phyloP scores from a whole-genome alignment of 108 stramenopile species.

The Pseudonitzschia pungens region DNA sequence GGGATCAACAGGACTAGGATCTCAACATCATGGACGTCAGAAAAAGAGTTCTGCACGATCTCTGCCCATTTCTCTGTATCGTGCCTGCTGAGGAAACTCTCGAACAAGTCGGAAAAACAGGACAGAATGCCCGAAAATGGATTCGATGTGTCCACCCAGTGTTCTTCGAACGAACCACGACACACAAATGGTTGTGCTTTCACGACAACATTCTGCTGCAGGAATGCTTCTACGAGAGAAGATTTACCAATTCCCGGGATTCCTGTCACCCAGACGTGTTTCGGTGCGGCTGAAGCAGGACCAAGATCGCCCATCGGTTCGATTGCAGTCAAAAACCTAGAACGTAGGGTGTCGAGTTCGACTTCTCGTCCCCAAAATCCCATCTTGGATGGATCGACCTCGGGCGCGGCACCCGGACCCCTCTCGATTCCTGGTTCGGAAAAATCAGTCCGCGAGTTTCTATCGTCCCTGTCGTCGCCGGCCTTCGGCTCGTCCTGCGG shows the following conservation, averaged over 20 bases:
- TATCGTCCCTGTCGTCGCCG: background rate
- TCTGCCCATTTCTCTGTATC: slow-evolving; percentile 6
- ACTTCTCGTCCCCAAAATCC: slow-evolving; percentile 12
- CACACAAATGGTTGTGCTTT: slow-evolving; percentile 7
- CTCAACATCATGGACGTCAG: background rate
- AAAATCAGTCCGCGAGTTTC: background rate
- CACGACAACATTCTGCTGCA: background rate
- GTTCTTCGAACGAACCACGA: slow-evolving; percentile 1
- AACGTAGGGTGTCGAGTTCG: background rate
- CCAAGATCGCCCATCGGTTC: background rate
- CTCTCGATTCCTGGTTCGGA: no score
- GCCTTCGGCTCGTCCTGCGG: background rate
- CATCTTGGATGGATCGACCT: background rate
- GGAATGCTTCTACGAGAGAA: background rate
- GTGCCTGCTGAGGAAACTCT: background rate
- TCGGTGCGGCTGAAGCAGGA: background rate
- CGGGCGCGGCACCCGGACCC: no score
- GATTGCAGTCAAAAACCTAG: background rate
- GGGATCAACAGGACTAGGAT: background rate
- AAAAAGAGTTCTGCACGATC: background rate
- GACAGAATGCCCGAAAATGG: slow-evolving; percentile 5
- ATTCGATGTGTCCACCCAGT: slow-evolving; percentile 3
- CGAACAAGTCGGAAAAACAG: slow-evolving; percentile 15
- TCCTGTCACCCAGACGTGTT: slow-evolving; percentile 6
- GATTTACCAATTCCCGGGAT: slow-evolving; percentile 17